Percentiles rank a stretch among this genome's conserved stretches.
Conservation (phyloP, 2,329 filamentous ascomycete species). For the Colletotrichum kahawae region DNA sequence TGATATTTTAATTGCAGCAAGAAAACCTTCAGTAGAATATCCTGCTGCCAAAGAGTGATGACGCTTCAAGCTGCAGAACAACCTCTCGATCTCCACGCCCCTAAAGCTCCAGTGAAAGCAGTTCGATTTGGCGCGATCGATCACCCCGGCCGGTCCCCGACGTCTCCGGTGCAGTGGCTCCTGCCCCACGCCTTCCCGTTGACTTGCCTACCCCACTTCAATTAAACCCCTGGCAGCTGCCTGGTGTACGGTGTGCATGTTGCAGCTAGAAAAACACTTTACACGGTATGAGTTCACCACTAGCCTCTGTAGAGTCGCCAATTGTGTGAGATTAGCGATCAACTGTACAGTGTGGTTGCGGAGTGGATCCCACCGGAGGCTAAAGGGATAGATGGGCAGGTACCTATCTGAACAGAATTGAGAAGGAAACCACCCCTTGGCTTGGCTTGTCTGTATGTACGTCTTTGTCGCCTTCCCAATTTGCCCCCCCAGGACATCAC, state of each 20-base stretch:
- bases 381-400: background rate
- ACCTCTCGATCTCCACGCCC: background rate
- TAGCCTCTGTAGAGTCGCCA: background rate
- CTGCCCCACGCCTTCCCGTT: conserved; percentile 11
- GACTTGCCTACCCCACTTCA: conserved; percentile 3
- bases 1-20: background rate
- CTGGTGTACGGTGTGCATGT: background rate
- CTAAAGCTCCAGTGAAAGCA: conserved; percentile 1
- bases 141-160: background rate
- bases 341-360: background rate
- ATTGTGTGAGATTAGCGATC: background rate
- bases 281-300: conserved; percentile 7
- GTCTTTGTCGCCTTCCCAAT: background rate
- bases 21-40: background rate
- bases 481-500: background rate
- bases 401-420: background rate
- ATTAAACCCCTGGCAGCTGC: conserved; percentile 16
- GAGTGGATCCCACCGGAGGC: background rate
- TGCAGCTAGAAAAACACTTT: background rate
- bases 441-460: background rate
- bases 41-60: background rate
- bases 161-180: conserved; percentile 12
- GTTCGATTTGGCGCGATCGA: conserved; percentile 10
- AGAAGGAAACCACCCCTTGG: background rate
- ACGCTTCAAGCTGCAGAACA: background rate